A percentile compares a stretch with the other conserved stretches of the same genome.
These are phyloP conservation scores for Plasmodium vivax DNA, from an alignment of 169 alveolate species.

Conservation along the genomic window DNA sequence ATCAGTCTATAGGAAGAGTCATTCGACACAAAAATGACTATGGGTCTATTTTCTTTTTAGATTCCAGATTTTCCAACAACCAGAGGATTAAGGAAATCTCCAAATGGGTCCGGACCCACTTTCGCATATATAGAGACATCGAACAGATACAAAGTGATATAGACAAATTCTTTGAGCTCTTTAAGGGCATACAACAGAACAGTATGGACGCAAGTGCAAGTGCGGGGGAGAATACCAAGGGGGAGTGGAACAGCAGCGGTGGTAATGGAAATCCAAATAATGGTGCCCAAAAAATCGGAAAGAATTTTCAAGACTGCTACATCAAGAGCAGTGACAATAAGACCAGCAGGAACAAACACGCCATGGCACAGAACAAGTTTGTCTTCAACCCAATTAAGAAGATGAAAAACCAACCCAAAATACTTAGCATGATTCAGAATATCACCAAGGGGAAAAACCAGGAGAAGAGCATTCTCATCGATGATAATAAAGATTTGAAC, in stretches of 20 bases:
- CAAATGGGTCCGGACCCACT: constrained; percentile 88
- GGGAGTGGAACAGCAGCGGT: not conserved
- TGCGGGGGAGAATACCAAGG: not conserved
- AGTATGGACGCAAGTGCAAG: not conserved
- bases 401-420: constrained; percentile 67
- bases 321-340: constrained; percentile 11
- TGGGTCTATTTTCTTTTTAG: constrained; percentile 93
- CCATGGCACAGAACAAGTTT: constrained; percentile 25
- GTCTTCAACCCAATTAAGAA: constrained; percentile 56
- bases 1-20: constrained; percentile 97
- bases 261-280: not conserved
- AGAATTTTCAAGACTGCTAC: constrained; percentile 72
- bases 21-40: constrained; percentile 95
- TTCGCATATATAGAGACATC: constrained; percentile 53
- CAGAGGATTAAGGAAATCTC: constrained; percentile 86
- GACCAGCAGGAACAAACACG: constrained; percentile 15
- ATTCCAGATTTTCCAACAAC: constrained; percentile 86
- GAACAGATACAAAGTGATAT: constrained; percentile 75
- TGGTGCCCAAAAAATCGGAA: constrained; percentile 6
- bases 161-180: constrained; percentile 69
- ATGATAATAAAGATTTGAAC: not conserved
- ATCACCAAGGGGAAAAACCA: constrained; percentile 63
- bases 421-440: constrained; percentile 72
- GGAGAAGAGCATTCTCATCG: constrained; percentile 38
- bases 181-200: constrained; percentile 31